Evolutionary conservation across 495 filamentous ascomycete species (phyloP).

Genomic region (Glarea lozoyensis): DNA sequence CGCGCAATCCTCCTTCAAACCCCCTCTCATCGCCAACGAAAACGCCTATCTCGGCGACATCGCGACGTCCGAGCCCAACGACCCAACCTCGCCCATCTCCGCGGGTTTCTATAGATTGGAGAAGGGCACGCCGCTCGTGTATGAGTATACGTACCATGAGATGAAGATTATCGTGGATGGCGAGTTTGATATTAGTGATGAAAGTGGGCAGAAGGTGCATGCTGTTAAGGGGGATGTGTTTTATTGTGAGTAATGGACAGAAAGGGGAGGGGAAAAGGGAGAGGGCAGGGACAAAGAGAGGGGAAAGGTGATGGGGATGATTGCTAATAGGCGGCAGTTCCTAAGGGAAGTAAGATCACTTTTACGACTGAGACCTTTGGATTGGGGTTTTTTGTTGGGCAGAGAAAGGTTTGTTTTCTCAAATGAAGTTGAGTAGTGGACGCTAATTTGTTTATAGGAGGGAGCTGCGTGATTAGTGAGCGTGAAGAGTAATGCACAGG

Average conservation of each 20-base stretch:
- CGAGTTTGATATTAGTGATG: conserved; percentile 63
- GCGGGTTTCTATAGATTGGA: conserved; percentile 67
- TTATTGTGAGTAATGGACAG: conserved; percentile 30
- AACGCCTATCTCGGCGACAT: conserved; percentile 68
- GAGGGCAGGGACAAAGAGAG: neutral
- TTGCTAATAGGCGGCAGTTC: conserved; percentile 29
- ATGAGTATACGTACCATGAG: conserved; percentile 69
- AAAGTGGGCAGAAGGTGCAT: conserved; percentile 59
- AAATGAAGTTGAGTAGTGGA: neutral
- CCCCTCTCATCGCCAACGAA: conserved; percentile 63
- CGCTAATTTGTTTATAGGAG: neutral
- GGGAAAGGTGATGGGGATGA: conserved; percentile 18
- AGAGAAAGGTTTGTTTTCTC: conserved; percentile 23
- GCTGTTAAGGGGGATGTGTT: conserved; percentile 67
- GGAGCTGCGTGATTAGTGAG: neutral
- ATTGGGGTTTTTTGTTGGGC: conserved; percentile 58
- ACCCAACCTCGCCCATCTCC: conserved; percentile 55
- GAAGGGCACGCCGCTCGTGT: conserved; percentile 64
- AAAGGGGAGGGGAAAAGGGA: neutral
- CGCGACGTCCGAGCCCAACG: conserved; percentile 41
- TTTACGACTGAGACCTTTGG: conserved; percentile 65
- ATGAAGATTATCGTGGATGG: conserved; percentile 76
- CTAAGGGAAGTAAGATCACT: conserved; percentile 68
- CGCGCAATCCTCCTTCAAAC: conserved; percentile 55
- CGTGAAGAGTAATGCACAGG: too few relatives aligned